Base-by-base conservation (phyloP, 1,284 basidiomycete genomes). In the Macrocystidia cucumis region DNA sequence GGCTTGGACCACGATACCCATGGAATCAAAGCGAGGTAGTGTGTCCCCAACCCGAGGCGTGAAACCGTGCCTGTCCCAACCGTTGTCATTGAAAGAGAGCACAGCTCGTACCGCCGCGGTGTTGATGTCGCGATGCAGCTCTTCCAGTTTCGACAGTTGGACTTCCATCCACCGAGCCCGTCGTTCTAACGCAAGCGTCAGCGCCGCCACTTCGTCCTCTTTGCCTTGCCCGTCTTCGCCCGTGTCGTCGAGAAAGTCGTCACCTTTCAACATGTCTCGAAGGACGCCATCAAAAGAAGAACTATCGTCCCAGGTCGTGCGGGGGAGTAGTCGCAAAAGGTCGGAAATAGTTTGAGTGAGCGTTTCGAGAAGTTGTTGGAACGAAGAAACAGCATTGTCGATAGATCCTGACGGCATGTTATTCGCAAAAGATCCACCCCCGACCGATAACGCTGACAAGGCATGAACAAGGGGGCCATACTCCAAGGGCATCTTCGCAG, bases 161-260 rank as follows among this genome's bases (percentile, higher is more conserved):
- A 86, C 80, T 57, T 89, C 85, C 86, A 89, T 89, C 86, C 86
- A 89, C 29, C 85, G 72, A 12, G 85, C 86, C 11, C 86, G 79
- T 39, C 83, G 79, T 53, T 89, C 86, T 32, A 89, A 68, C 6
- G 85, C 84, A 32, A 82, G 62, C 1, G 85, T 88, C 43, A 88
- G 60, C n/a, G 80, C 78, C 2, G 79, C 79, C 4, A 88, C 84
- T 52, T 88, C 85, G 49, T 86, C 82, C 43, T 86, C 81, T 48
- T 76, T 78, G 22, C 67, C 71, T 19, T 67, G 58, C 24, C 62
- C 60, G 35, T 80, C 79, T 29, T 83, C 80, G 11, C 72, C 73
- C 3, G 66, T 67, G 42, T 86, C 84, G 43, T 87, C 85, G 31
- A 85, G 62, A 49, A 86, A 83, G 50, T 88, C 84, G 45, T 87